These are phyloP conservation scores for Circinella minor DNA, from an alignment of 371 early-diverging fungal species.

Conservation along the genomic window DNA sequence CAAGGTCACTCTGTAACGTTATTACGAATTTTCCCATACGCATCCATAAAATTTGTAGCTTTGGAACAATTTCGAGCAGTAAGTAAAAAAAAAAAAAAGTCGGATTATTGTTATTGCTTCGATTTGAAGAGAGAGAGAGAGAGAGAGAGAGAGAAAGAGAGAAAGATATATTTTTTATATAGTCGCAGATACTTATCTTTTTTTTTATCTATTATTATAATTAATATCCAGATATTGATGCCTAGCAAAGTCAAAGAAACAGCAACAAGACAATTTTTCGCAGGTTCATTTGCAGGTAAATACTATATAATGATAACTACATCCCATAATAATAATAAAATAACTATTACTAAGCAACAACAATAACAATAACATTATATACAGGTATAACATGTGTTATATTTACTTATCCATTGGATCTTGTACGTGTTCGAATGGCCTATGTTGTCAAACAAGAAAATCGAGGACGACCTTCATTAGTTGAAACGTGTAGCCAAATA, in stretches of 20 bases:
- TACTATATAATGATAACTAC: not conserved
- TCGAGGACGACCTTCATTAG: constrained; percentile 39
- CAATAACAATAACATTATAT: no score
- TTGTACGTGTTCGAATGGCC: constrained; percentile 93
- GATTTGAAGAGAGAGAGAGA: no score
- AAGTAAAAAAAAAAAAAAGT: constrained; percentile 25
- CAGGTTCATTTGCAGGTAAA: constrained; percentile 83
- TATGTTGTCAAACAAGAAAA: constrained; percentile 67
- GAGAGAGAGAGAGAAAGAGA: no score
- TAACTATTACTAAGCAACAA: no score
- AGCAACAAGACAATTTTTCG: constrained; percentile 63
- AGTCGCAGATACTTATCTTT: no score
- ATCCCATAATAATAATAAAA: no score
- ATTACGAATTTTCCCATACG: constrained; percentile 94
- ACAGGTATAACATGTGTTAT: constrained; percentile 89
- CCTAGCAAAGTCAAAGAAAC: constrained; percentile 69
- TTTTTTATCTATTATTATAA: no score
- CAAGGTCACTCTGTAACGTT: constrained; percentile 96
- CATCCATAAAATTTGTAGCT: constrained; percentile 94
- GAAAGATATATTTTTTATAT: no score
- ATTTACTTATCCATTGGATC: constrained; percentile 93
- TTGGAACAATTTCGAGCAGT: constrained; percentile 87
- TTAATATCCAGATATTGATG: constrained; percentile 63
- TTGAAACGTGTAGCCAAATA: constrained; percentile 47
- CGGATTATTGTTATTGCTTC: not conserved